Evolutionary conservation across 225 moss, liverwort and hornwort genomes (phyloP).

Genomic region (Lunularia cruciata): DNA sequence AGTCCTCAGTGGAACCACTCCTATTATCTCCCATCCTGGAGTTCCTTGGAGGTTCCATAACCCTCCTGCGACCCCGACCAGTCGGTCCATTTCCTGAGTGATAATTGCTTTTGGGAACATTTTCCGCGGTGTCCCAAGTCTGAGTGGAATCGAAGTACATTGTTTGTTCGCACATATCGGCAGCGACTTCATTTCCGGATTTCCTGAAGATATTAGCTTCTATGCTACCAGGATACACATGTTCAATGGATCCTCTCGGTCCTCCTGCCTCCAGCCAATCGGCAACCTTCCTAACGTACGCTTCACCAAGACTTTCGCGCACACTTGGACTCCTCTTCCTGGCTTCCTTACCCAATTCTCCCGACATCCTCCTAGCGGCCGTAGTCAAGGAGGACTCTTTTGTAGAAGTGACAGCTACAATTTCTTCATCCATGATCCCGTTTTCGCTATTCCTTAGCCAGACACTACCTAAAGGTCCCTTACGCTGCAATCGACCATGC

Average conservation of each 20-base stretch:
- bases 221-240: neutral
- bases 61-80: neutral
- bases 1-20: neutral
- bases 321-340: conserved; percentile 7
- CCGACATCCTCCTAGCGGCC: neutral
- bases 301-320: conserved; percentile 9
- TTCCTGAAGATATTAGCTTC: neutral
- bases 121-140: conserved; percentile 14
- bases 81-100: neutral
- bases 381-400: neutral
- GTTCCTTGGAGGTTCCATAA: neutral
- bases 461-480: neutral
- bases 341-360: neutral
- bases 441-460: neutral
- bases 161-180: conserved; percentile 1
- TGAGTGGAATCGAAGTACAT: conserved; percentile 11
- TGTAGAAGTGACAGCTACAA: neutral
- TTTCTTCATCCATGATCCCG: conserved; percentile 21
- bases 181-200: neutral
- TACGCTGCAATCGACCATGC: conserved; percentile 1
- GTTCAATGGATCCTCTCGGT: conserved; percentile 5
- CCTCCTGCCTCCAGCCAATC: conserved; percentile 22
- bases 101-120: neutral
- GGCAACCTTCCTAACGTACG: conserved; percentile 15
- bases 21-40: neutral